A percentile compares a stretch with the other conserved stretches of the same genome.
phyloP scores from a whole-genome alignment of 2,329 filamentous ascomycete genomes.

The Thyridium curvatum region DNA sequence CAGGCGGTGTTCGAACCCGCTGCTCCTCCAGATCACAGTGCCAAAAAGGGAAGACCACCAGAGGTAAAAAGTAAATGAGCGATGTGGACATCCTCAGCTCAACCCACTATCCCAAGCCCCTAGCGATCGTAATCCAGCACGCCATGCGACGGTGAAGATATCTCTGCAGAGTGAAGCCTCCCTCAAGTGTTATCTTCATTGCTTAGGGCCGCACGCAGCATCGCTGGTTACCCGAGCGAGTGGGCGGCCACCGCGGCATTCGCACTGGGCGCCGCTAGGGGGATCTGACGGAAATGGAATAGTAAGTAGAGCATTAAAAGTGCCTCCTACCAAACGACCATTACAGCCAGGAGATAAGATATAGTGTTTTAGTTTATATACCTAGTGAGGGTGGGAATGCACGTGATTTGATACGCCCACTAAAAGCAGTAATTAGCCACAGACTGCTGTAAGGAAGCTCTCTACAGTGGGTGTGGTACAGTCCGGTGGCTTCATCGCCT shows the following conservation, averaged over 20 bases:
- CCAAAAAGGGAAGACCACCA: slow-evolving; percentile 10
- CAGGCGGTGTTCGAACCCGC: too few species aligned
- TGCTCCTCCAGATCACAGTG: slow-evolving; percentile 1
- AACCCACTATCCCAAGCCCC: slow-evolving; percentile 49
- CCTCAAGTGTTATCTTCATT: slow-evolving; percentile 65
- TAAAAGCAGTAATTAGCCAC: too few species aligned
- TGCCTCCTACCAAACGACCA: slow-evolving; percentile 55
- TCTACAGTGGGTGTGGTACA: too few species aligned
- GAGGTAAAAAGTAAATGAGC: slow-evolving; percentile 28
- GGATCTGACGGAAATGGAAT: slow-evolving; percentile 51
- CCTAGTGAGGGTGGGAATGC: neutral
- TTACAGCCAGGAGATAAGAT: slow-evolving; percentile 43
- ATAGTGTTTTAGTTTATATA: slow-evolving; percentile 16
- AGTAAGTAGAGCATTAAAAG: slow-evolving; percentile 42
- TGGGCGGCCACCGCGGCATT: slow-evolving; percentile 60
- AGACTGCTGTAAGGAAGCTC: too few species aligned
- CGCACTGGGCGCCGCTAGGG: slow-evolving; percentile 57
- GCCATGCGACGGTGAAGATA: slow-evolving; percentile 65
- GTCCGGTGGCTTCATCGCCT: too few species aligned
- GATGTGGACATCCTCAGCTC: slow-evolving; percentile 51
- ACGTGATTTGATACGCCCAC: slow-evolving; percentile 8
- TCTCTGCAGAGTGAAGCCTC: slow-evolving; percentile 69
- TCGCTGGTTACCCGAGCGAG: slow-evolving; percentile 64
- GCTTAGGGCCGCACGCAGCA: slow-evolving; percentile 56
- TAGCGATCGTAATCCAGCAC: slow-evolving; percentile 60